Base-by-base conservation (phyloP, 1,139 yeast genomes). In the Groenewaldozyma sp. region DNA sequence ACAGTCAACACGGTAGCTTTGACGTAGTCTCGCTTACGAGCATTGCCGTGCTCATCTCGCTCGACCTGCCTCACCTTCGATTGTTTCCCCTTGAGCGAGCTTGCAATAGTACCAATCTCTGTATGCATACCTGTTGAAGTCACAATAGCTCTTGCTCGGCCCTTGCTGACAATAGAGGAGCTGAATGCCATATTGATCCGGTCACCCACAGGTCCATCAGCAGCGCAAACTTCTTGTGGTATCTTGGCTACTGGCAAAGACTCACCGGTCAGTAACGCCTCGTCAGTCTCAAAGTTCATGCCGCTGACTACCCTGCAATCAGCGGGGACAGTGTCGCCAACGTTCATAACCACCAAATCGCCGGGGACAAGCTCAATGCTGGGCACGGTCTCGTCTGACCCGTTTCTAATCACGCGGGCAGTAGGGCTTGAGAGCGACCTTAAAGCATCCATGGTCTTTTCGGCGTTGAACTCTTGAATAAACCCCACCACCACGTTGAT, bases 291-390 rank as follows among this genome's bases (percentile, higher is more conserved):
- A 48, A 82, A 75, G 58, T 82, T 82, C 64, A 74, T 70, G 37
- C 73, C 55, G 32, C 73, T 78, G 37, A 77, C 50, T 36, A 82
- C 65, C 46, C 93, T 67, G 44, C 80, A 56, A 56, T 82, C 93
- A 3, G 91, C 91, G 14, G 93, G 93, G 35, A 82, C 65, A 1
- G 88, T 81, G 55, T 82, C 93, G 40, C 93, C 94, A 31, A 79
- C 83, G 49, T 69, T 70, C 41, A 82, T 68, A 43, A 67, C 64
- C 31, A 81, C 76, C 39, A 82, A 58, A 56, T 82, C 94, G 43
- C 94, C 93, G 1, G 88, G 88, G 11, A 80, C 91, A 22, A 82
- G 76, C n/a, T 72, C 76, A 42, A 70, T 73, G 0, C 88, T 78
- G 9, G 81, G 73, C 29, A 82, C 67, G 2, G 78, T 74, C 20